A percentile compares a stretch with the other conserved stretches of the same genome.
Conservation (phyloP, 2,329 filamentous ascomycete genomes). For the Dothidotthia symphoricarpi region DNA sequence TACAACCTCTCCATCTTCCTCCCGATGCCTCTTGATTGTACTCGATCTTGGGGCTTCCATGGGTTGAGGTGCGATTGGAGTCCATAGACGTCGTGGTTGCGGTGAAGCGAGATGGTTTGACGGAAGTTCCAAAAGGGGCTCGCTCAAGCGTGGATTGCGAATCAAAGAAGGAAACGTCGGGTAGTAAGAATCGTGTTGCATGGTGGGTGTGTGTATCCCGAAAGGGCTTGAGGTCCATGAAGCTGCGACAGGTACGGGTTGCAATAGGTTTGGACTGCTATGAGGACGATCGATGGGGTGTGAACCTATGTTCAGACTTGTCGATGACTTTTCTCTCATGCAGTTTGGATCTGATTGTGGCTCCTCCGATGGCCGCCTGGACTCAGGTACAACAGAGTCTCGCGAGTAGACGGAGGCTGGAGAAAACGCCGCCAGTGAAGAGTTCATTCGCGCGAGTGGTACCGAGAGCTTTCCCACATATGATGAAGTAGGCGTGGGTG, state of each 20-base stretch:
- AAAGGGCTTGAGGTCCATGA: constrained; percentile 45
- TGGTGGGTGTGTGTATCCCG: constrained; percentile 37
- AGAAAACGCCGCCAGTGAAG: constrained; percentile 27
- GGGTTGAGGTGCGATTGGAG: constrained; percentile 48
- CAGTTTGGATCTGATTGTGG: constrained; percentile 14
- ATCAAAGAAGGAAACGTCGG: constrained; percentile 21
- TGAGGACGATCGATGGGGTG: constrained; percentile 33
- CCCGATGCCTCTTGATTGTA: constrained; percentile 39
- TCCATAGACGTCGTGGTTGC: constrained; percentile 44
- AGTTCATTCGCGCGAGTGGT: constrained; percentile 18
- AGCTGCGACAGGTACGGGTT: constrained; percentile 36
- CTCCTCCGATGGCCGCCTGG: constrained; percentile 22
- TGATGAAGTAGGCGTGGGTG: constrained; percentile 19
- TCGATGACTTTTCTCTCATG: constrained; percentile 10
- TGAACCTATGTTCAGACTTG: constrained; percentile 9
- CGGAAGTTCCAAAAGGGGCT: constrained; percentile 30
- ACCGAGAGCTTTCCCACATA: constrained; percentile 24
- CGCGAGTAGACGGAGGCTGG: constrained; percentile 33
- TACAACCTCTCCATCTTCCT: constrained; percentile 38
- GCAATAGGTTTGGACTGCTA: constrained; percentile 47
- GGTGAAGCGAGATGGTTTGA: constrained; percentile 33
- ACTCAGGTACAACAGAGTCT: constrained; percentile 22
- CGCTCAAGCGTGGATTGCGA: constrained; percentile 35
- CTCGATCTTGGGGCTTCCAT: constrained; percentile 30
- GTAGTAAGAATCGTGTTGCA: constrained; percentile 36